phyloP scores from a whole-genome alignment of 2,329 filamentous ascomycete species.

The Tolypocladium amazonense region DNA sequence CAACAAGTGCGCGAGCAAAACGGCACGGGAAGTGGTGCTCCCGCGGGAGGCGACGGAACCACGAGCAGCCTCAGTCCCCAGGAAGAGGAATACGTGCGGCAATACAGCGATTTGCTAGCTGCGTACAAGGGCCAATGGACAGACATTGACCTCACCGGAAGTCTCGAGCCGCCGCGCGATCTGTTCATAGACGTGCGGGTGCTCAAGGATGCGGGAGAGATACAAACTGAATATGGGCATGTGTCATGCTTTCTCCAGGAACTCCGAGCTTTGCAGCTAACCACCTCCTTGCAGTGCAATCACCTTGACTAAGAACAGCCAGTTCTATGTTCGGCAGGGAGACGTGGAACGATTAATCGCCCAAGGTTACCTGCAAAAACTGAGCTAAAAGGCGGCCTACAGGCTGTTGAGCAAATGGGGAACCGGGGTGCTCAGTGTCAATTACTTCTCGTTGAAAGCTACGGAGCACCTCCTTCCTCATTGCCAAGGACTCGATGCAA shows the following conservation, averaged over 20 bases:
- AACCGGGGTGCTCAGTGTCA: neutral
- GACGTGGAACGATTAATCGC: conserved; percentile 92
- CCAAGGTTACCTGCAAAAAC: conserved; percentile 87
- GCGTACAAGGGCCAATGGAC: conserved; percentile 98
- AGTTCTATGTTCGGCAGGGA: conserved; percentile 92
- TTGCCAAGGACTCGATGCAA: neutral
- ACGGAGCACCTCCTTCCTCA: neutral
- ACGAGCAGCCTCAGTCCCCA: conserved; percentile 83
- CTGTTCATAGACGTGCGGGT: conserved; percentile 96
- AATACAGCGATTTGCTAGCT: conserved; percentile 86
- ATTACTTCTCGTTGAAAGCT: neutral
- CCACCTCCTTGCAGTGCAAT: conserved; percentile 55
- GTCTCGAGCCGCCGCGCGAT: conserved; percentile 85
- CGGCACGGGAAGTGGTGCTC: conserved; percentile 19
- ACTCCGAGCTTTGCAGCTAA: conserved; percentile 7
- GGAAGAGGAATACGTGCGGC: conserved; percentile 90
- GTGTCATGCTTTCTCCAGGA: conserved; percentile 17
- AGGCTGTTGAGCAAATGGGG: neutral
- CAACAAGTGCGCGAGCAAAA: conserved; percentile 38
- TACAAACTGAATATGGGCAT: conserved; percentile 97
- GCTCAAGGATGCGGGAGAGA: conserved; percentile 92
- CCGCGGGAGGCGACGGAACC: conserved; percentile 33
- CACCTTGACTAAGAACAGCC: conserved; percentile 93
- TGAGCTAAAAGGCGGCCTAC: conserved; percentile 33
- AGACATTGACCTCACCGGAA: conserved; percentile 90